Percentiles rank a stretch among this genome's conserved stretches.
Evolutionary conservation across 805 yeast genomes (phyloP).

Genomic region (Danielozyma ontarioensis): DNA sequence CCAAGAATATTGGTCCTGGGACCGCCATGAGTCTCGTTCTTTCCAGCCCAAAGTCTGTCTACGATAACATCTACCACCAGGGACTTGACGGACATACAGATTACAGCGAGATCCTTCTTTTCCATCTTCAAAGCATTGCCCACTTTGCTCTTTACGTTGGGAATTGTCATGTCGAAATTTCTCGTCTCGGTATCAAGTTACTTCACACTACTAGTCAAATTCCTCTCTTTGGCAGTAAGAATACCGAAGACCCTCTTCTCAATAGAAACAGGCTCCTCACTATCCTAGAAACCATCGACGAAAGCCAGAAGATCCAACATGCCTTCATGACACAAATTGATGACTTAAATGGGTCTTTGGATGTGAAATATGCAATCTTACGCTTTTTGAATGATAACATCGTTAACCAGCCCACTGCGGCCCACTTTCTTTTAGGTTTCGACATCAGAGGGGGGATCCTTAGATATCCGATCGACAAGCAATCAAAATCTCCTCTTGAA

Average conservation of each 20-base stretch:
- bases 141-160: conserved; percentile 76
- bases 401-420: conserved; percentile 39
- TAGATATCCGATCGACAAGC: neutral
- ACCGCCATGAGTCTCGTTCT: conserved; percentile 25
- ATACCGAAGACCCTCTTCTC: conserved; percentile 22
- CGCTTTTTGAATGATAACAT: conserved; percentile 52
- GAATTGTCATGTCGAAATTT: conserved; percentile 43
- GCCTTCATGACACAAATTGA: conserved; percentile 63
- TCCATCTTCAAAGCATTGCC: conserved; percentile 66
- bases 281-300: conserved; percentile 70
- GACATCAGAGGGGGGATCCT: conserved; percentile 47
- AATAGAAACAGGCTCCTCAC: conserved; percentile 61
- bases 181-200: conserved; percentile 49
- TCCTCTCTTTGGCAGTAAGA: conserved; percentile 35
- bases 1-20: conserved; percentile 15
- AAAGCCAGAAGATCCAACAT: conserved; percentile 66
- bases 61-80: conserved; percentile 35
- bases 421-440: conserved; percentile 80
- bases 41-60: conserved; percentile 14
- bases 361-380: conserved; percentile 53
- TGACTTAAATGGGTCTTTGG: conserved; percentile 19
- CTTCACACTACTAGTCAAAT: conserved; percentile 47
- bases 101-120: conserved; percentile 67
- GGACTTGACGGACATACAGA: conserved; percentile 60
- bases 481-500: conserved; percentile 25